Evolutionary conservation across 2,329 filamentous ascomycete species (phyloP), one percentile per base, ranked within the genome.

Genomic region (Bipolaris bicolor): DNA sequence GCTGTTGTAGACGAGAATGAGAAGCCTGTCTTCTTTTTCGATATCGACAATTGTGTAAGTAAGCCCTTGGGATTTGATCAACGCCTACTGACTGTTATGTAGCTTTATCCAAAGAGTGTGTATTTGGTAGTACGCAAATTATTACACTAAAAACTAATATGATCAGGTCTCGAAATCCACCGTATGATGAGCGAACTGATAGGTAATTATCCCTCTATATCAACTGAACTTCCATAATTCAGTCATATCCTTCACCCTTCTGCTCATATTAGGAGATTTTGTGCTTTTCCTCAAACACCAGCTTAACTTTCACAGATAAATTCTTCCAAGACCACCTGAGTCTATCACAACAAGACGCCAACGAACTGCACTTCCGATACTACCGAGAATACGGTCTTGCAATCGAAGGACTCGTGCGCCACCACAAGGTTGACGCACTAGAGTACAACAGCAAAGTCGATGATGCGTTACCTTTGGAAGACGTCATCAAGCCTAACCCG

Each of bases 301-400:
- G 31, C 58, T 68, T 22, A 43, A 63, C 37, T 7, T 0, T 13
- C 29, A 11, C 58, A 84, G 84, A 88, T 72, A 73, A 81, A 55
- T 88, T 86, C 74, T 88, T 88, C 68, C 76, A 83, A 62, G 80
- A 78, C 51, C 92, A 97, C 75, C 85, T 98, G 3, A 85, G 87
- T 20, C 81, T 98, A 2, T 83, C 86, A 1, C 82, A 83, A 66
- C 84, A 91, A 52, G 94, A 98, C 57, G 95, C 95, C n/a, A 86
- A 86, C 58, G 85, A 88, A 68, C 86, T 99, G 24, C 95, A 98
- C 77, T 83, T 87, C 76, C 90, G 93, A 68, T 99, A 99, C 81
- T 99, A 98, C 81, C 89, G 88, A 70, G 92, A 91, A 76, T 99
- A 99, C 75, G 95, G 96, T 29, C 86, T 99, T n/a, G 95, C 95